phyloP scores from a whole-genome alignment of 2,329 filamentous ascomycete genomes.

The Microcyclospora pomicola region DNA sequence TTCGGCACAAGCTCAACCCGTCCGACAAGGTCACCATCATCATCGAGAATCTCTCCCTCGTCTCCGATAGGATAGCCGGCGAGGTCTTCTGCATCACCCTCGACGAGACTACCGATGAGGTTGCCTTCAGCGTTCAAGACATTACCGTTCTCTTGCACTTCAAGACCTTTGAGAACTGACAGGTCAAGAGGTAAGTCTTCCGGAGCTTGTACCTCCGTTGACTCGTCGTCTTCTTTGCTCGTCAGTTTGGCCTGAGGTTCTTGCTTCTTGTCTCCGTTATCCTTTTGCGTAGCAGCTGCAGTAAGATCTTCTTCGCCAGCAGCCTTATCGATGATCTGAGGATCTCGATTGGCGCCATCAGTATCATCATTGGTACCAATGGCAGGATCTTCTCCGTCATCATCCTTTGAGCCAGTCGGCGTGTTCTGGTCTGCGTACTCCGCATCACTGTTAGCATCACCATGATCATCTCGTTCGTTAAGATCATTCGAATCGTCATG shows the following conservation, averaged over 20 bases:
- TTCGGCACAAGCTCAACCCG: conserved; percentile 38
- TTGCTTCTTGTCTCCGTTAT: conserved; percentile 19
- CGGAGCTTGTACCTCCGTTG: conserved; percentile 20
- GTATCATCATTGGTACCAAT: conserved; percentile 21
- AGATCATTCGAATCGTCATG: no score
- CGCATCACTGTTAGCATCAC: no score
- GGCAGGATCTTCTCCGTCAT: conserved; percentile 7
- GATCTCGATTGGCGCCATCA: conserved; percentile 21
- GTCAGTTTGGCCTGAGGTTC: conserved; percentile 18
- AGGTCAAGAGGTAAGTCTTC: conserved; percentile 30
- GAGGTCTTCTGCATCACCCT: conserved; percentile 40
- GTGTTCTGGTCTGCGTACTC: conserved; percentile 20
- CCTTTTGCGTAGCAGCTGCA: conserved; percentile 19
- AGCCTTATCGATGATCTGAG: conserved; percentile 19
- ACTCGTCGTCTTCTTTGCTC: conserved; percentile 11
- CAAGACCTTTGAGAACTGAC: conserved; percentile 35
- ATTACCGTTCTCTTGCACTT: conserved; percentile 41
- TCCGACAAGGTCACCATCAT: conserved; percentile 41
- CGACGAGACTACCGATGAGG: conserved; percentile 34
- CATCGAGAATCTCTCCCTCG: conserved; percentile 42
- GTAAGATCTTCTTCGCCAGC: conserved; percentile 20
- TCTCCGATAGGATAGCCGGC: conserved; percentile 39
- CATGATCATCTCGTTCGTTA: no score
- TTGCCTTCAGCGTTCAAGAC: conserved; percentile 39
- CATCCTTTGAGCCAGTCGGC: conserved; percentile 24